Evolutionary conservation across 2,329 filamentous ascomycete genomes (phyloP), one percentile per base, ranked within the genome.

Genomic region (Talaromyces islandicus): DNA sequence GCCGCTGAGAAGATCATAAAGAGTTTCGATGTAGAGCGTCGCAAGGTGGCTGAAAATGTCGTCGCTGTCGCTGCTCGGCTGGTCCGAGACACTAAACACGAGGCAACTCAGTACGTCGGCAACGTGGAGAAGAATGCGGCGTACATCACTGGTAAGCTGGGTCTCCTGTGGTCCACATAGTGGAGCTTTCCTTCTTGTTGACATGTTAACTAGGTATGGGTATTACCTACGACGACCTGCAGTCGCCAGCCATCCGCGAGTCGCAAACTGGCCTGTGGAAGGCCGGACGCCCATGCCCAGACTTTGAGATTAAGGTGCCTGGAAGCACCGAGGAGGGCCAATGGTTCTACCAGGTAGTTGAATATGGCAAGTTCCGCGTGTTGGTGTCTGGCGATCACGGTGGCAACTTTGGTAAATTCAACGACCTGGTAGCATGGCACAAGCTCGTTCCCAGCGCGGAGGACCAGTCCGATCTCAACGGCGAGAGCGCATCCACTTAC

Each of bases 61-160:
- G 38, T 59, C 24, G 54, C 52, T 21, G 57, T 59, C 48, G 57
- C 57, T 7, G 52, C 57, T 17, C 54, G 54, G 27, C 29, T 55
- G 25, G 57, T 59, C 10, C 57, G 57, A 27, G 54, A 53, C 24
- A 55, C 57, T 21, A 27, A 50, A 14, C 32, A 43, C 35, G 54
- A 52, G 46, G 57, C 57, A 35, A 32, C 35, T 5, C 51, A 59
- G n/a, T 59, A 59, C 21, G 57, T 54, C 25, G 52, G 48, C 27
- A 59, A 54, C 27, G 41, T 59, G 14, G 57, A 59, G 38, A 59
- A 59, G 27, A 59, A 54, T 24, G 52, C 57, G n/a, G 57, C 57
- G 14, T 59, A 59, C 48, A 59, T 59, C 24, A 59, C 57, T 35
- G 52, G 57, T 59, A 50, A 55, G 35, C 21, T 11, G 10, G 11